Evolutionary conservation across 257 asterid genomes (phyloP).

Genomic region (Voacanga thouarsii): DNA sequence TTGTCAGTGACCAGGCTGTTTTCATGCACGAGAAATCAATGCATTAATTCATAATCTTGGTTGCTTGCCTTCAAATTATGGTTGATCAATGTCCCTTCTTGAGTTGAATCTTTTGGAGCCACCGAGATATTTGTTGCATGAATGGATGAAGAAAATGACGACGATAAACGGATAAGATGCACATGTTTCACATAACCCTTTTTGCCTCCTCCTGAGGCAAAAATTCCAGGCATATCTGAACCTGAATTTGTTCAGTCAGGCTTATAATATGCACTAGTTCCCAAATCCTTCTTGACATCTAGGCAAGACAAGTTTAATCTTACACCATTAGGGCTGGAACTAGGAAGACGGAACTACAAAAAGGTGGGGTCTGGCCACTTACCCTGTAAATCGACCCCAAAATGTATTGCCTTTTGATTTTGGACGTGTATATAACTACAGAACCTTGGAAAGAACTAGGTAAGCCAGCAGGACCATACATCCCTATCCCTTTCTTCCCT

Average conservation of each 20-base stretch:
- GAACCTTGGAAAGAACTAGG: not conserved
- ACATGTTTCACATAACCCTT: not conserved
- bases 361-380: not conserved
- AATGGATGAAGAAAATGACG: not conserved
- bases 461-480: conserved; percentile 4
- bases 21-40: not conserved
- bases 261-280: not conserved
- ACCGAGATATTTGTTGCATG: not conserved
- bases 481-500: conserved; percentile 6
- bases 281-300: not conserved
- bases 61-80: not conserved
- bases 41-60: not conserved
- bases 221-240: not conserved
- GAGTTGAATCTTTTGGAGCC: not conserved
- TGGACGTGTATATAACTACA: not conserved
- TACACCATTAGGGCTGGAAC: not conserved
- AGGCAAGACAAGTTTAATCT: not conserved
- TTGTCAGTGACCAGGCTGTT: not conserved
- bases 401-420: not conserved
- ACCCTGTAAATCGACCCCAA: not conserved
- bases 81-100: not conserved
- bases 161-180: not conserved
- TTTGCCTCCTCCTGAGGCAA: not conserved
- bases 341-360: not conserved
- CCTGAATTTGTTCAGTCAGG: not conserved